Conservation (phyloP, 2,329 filamentous ascomycete species). For the Colletotrichum scovillei region DNA sequence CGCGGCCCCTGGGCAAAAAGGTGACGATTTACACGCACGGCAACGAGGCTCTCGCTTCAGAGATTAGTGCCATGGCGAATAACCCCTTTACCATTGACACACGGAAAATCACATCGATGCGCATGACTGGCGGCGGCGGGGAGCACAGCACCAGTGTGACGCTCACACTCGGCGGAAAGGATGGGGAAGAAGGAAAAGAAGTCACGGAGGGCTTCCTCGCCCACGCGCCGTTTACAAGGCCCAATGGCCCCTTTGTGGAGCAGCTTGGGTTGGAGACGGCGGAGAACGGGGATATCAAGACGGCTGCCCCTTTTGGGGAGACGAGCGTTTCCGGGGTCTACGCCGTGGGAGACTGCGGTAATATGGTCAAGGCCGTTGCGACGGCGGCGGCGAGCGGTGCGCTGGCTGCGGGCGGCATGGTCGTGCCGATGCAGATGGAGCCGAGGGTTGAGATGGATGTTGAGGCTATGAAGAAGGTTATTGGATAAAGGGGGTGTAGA, state of each 20-base stretch:
- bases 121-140: conserved; percentile 36
- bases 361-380: conserved; percentile 43
- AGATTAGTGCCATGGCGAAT: conserved; percentile 43
- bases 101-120: conserved; percentile 44
- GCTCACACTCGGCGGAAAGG: conserved; percentile 45
- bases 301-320: conserved; percentile 56
- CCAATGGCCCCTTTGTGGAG: conserved; percentile 53
- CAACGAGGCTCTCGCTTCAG: conserved; percentile 44
- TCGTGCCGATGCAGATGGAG: conserved; percentile 27
- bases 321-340: conserved; percentile 64
- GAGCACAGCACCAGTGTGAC: conserved; percentile 40
- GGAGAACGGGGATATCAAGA: conserved; percentile 55
- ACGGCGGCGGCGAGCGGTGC: conserved; percentile 44
- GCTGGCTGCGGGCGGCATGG: conserved; percentile 43
- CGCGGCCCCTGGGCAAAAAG: conserved; percentile 52
- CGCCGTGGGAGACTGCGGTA: conserved; percentile 62
- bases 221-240: conserved; percentile 49
- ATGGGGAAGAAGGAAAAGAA: conserved; percentile 47
- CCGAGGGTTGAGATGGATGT: conserved; percentile 12
- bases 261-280: conserved; percentile 57
- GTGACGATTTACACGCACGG: conserved; percentile 66
- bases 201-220: conserved; percentile 53
- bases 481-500: not conserved
- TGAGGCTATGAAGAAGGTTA: conserved; percentile 1
- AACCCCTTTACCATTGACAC: conserved; percentile 52